Percentiles rank a stretch among this genome's conserved stretches.
Evolutionary conservation across 2,329 filamentous ascomycete species (phyloP).

Genomic region (Orbilia brochopaga): DNA sequence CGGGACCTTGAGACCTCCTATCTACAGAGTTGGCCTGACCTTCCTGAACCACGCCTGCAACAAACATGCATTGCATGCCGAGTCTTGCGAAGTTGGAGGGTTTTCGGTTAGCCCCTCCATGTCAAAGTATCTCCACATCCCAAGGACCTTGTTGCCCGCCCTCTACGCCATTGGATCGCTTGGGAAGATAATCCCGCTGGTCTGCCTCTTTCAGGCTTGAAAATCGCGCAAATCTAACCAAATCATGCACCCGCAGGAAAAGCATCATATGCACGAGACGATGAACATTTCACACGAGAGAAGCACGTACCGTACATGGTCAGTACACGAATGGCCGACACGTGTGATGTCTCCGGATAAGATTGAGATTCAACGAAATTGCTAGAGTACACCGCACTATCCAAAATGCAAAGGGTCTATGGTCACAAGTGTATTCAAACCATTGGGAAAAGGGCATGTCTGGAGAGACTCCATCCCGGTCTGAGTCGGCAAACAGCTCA

Average conservation of each 20-base stretch:
- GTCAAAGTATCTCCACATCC: slow-evolving; percentile 49
- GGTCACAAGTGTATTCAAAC: neutral
- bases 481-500: neutral
- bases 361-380: neutral
- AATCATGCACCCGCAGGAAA: slow-evolving; percentile 29
- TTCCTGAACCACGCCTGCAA: slow-evolving; percentile 20
- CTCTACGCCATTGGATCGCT: slow-evolving; percentile 49
- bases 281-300: neutral
- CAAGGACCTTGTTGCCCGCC: slow-evolving; percentile 31
- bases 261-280: slow-evolving; percentile 4
- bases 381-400: neutral
- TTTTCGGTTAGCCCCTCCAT: slow-evolving; percentile 49
- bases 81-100: slow-evolving; percentile 42
- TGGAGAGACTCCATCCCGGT: neutral
- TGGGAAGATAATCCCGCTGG: slow-evolving; percentile 49
- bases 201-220: slow-evolving; percentile 39
- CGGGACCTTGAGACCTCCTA: slow-evolving; percentile 1
- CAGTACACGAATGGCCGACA: neutral
- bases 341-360: neutral
- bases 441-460: neutral
- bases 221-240: slow-evolving; percentile 51
- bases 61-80: slow-evolving; percentile 20
- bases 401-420: neutral
- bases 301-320: neutral
- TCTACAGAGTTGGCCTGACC: slow-evolving; percentile 31